A percentile compares a stretch with the other conserved stretches of the same genome.
Evolutionary conservation across 1,284 basidiomycete species (phyloP).

Genomic region (Malassezia caprae): DNA sequence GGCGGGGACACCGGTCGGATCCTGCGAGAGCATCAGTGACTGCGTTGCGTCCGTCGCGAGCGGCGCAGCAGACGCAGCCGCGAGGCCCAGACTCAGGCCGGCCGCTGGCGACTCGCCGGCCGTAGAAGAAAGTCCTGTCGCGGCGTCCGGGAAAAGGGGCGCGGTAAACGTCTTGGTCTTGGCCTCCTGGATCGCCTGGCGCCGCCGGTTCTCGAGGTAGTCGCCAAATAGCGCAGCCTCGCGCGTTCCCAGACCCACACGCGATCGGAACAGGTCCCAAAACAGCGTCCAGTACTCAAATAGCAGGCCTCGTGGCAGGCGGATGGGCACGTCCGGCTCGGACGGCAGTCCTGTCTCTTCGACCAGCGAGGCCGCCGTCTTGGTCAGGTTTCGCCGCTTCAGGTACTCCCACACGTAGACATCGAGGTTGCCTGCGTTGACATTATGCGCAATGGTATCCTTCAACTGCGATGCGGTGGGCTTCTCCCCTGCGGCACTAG

Average conservation of each 20-base stretch:
- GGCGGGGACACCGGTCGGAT: not conserved
- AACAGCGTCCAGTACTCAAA: constrained; percentile 48
- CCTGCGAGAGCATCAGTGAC: not conserved
- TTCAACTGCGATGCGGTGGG: not conserved
- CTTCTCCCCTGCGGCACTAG: not conserved
- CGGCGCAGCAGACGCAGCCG: not conserved
- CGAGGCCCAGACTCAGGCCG: not conserved
- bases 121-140: not conserved
- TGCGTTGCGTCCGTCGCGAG: not conserved
- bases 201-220: constrained; percentile 33
- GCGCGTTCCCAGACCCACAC: constrained; percentile 29
- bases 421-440: constrained; percentile 25
- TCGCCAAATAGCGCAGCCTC: constrained; percentile 37
- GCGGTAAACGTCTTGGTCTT: not conserved
- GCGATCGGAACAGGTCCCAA: constrained; percentile 45
- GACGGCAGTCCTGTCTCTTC: constrained; percentile 38
- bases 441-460: constrained; percentile 2
- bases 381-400: constrained; percentile 31
- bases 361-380: constrained; percentile 35
- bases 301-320: constrained; percentile 39
- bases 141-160: not conserved
- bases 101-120: not conserved
- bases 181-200: constrained; percentile 22
- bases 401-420: constrained; percentile 48
- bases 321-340: constrained; percentile 38